A percentile compares a stretch with the other conserved stretches of the same genome.
Conservation (phyloP, 148 eudicot genomes). For the Limonium bicolor region DNA sequence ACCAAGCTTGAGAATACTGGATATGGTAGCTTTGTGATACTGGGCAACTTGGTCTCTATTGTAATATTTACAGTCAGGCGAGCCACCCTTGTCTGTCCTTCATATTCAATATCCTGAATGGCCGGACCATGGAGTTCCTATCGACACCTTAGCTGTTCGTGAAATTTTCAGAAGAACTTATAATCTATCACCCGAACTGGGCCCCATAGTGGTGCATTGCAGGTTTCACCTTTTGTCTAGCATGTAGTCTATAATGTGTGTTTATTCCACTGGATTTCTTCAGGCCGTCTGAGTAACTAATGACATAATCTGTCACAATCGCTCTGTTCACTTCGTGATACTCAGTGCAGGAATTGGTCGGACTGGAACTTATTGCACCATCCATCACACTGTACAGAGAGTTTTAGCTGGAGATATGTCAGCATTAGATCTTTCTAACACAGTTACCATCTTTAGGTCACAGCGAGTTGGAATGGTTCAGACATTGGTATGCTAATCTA, state of each 20-base stretch:
- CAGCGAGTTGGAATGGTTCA: slow-evolving; percentile 97
- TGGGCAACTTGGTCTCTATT: no score
- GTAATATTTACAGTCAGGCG: slow-evolving; percentile 55
- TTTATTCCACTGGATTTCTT: not conserved
- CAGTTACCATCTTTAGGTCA: slow-evolving; percentile 57
- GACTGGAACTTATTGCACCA: slow-evolving; percentile 83
- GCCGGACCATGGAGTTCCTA: slow-evolving; percentile 98
- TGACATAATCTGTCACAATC: slow-evolving; percentile 7
- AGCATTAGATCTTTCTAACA: slow-evolving; percentile 60
- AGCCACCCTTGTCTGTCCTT: slow-evolving; percentile 62
- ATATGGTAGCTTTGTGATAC: no score
- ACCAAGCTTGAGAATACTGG: not conserved
- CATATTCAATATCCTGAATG: slow-evolving; percentile 94
- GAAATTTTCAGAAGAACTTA: slow-evolving; percentile 59
- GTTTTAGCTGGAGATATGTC: slow-evolving; percentile 72
- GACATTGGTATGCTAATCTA: slow-evolving; percentile 45
- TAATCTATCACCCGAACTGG: slow-evolving; percentile 36
- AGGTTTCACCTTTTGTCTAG: slow-evolving; percentile 32
- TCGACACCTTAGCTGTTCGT: slow-evolving; percentile 63
- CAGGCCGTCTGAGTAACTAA: not conserved
- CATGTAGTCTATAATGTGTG: no score
- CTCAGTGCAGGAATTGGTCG: slow-evolving; percentile 98
- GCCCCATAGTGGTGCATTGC: slow-evolving; percentile 96
- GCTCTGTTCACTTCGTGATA: slow-evolving; percentile 8
- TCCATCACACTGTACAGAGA: slow-evolving; percentile 76